Base-by-base conservation (phyloP, 2,329 filamentous ascomycete genomes). In the Verticillium klebahnii region DNA sequence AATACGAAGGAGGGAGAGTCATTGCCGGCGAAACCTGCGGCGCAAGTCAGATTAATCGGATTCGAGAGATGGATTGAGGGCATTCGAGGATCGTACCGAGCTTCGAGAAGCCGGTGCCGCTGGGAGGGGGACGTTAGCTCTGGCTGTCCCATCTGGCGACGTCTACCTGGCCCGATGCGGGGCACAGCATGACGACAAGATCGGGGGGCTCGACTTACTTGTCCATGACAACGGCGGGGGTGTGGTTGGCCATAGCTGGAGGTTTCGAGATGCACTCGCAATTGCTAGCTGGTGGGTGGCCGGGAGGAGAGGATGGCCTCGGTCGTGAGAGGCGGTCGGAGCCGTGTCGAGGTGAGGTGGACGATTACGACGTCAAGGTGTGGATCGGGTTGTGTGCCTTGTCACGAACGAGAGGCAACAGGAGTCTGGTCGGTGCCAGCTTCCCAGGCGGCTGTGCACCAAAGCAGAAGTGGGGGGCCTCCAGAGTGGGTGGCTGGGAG, bases 181-280 rank as follows among this genome's bases (percentile, higher is more conserved):
- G 70, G 72, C 64, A 60, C 58, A 64, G 57, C 61, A 63, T 64
- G 60, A 50, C 40, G 58, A 59, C 31, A 54, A n/a, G 25, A 56
- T 32, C 29, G 70, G 72, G 66, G 72, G 70, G 67, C 72, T 76
- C 65, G 72, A 85, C 92, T 81, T 89, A 97, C 95, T 99, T 99
- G 95, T 99, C 95, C 94, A 99, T 99, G 92, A 99, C 95, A 97
- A 99, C 95, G 91, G 95, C 95, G 73, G 95, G 95, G 76, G 95
- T 98, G 88, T 98, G 94, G 82, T 91, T 90, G 75, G 95, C 94
- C 95, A 99, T 99, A 31, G 58, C 31, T 55, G 50, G 59, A 56
- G 25, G 57, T 60, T 56, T n/a, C 56, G 19, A 50, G 57, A 58
- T 59, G 57, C 58, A n/a, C 63, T 65, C 54, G 54, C 54, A 52